Percentiles rank a stretch among this genome's conserved stretches.
Conservation (phyloP, 352 stramenopile genomes). For the Pythium brachiatum region DNA sequence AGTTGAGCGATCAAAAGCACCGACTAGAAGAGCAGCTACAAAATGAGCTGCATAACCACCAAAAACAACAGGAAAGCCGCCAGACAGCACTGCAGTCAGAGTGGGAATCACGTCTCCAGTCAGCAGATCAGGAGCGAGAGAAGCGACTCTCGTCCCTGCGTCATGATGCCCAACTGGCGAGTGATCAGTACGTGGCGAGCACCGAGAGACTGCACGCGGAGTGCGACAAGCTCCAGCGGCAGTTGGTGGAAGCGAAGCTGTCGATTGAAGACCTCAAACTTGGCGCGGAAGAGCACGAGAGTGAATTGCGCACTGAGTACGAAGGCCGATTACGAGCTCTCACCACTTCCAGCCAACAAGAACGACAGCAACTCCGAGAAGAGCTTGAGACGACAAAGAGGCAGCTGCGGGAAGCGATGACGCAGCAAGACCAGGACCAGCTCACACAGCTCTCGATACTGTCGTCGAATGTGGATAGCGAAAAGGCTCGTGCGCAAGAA, state of each 20-base stretch:
- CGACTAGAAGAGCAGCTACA: conserved; percentile 39
- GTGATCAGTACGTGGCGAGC: conserved; percentile 55
- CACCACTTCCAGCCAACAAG: conserved; percentile 7
- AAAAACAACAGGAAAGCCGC: conserved; percentile 29
- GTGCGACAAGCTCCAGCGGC: conserved; percentile 30
- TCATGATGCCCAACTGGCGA: conserved; percentile 40
- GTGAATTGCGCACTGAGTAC: conserved; percentile 23
- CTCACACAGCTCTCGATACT: conserved; percentile 56
- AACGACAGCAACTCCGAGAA: conserved; percentile 19
- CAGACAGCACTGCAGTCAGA: conserved; percentile 29
- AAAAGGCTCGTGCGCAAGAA: conserved; percentile 38
- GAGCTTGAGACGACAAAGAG: conserved; percentile 41
- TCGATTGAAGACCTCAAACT: conserved; percentile 41
- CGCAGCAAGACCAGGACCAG: conserved; percentile 64
- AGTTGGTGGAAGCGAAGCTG: conserved; percentile 30
- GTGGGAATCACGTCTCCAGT: conserved; percentile 27
- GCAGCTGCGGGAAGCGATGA: conserved; percentile 48
- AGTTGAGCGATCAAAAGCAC: conserved; percentile 43
- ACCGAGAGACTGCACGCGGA: conserved; percentile 50
- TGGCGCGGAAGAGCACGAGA: conserved; percentile 33
- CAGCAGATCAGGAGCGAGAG: conserved; percentile 33
- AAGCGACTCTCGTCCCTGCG: conserved; percentile 29
- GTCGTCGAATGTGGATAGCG: conserved; percentile 37
- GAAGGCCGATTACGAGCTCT: conserved; percentile 16
- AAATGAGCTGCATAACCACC: conserved; percentile 23